Evolutionary conservation across 2,329 filamentous ascomycete genomes (phyloP).

Genomic region (Trichoderma arundinaceum): DNA sequence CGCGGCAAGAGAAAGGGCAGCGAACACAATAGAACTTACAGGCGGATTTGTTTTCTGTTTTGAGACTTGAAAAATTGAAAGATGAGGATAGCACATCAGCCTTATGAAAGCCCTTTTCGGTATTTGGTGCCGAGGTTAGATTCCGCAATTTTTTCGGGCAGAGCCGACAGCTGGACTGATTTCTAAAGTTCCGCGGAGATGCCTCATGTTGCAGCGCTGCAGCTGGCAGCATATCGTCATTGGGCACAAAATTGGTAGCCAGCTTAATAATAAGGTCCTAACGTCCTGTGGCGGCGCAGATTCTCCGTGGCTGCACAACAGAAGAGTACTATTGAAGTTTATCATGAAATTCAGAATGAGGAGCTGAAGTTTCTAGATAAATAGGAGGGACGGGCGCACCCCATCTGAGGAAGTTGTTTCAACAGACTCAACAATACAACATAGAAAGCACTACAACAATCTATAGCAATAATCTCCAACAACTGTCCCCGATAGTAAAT

Average conservation of each 20-base stretch:
- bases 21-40: slow-evolving; percentile 3
- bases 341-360: neutral
- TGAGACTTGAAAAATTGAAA: neutral
- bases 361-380: neutral
- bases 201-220: neutral
- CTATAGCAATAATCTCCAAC: neutral
- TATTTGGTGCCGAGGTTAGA: neutral
- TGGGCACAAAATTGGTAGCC: neutral
- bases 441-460: neutral
- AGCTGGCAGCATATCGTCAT: slow-evolving; percentile 6
- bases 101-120: neutral
- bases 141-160: neutral
- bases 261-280: slow-evolving; percentile 6
- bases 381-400: neutral
- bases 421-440: neutral
- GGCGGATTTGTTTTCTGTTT: slow-evolving; percentile 2
- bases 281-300: neutral
- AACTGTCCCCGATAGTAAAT: neutral
- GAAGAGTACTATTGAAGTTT: neutral
- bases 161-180: neutral
- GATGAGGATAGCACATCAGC: neutral
- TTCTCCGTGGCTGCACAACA: neutral
- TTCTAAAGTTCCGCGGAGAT: slow-evolving; percentile 20
- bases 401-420: neutral
- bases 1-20: neutral